Evolutionary conservation across 2,329 filamentous ascomycete genomes (phyloP), one percentile per base, ranked within the genome.

Genomic region (Cylindrodendrum hubeiense): DNA sequence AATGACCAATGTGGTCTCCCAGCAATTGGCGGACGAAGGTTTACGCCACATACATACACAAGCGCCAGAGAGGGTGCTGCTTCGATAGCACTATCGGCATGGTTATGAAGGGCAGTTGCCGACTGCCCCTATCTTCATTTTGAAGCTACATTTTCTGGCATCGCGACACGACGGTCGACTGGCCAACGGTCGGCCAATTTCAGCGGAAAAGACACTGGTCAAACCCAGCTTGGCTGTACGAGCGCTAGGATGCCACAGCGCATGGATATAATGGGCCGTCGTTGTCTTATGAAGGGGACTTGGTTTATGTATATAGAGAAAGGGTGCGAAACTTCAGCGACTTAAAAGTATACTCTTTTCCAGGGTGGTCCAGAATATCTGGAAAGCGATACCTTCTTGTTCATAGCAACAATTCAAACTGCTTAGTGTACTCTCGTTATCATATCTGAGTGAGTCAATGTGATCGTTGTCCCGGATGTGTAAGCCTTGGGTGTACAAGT

Each of bases 181-280:
- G 46, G 53, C 19, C 39, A 61, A 51, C 26, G 39, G 61, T 55
- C 37, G 41, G 37, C 41, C 51, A 47, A 34, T 50, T 61, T 37
- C 50, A 43, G 56, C 13, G 46, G 37, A 34, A 58, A 55, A 51
- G 30, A 33, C 52, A 37, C 30, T 34, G 49, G 55, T 49, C 33
- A 58, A 47, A 26, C 34, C 26, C 7, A 44, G 46, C 28, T 26
- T 50, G 60, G 59, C 49, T 64, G 51, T 52, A 63, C 43, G 43
- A 62, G 51, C 60, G 54, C 44, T 34, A 62, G 44, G 60, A 46
- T 49, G 52, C 39, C 51, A 67, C 52, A 56, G 56, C 46, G 59
- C 68, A 65, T 73, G 67, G 72, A 72, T 67, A 71, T 73, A 73
- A 71, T 73, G 52, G 30, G 60, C 66, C 57, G 70, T 63, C 58